These are phyloP conservation scores for Arctium minus DNA, from an alignment of 129 eudicot species.

Conservation along the genomic window DNA sequence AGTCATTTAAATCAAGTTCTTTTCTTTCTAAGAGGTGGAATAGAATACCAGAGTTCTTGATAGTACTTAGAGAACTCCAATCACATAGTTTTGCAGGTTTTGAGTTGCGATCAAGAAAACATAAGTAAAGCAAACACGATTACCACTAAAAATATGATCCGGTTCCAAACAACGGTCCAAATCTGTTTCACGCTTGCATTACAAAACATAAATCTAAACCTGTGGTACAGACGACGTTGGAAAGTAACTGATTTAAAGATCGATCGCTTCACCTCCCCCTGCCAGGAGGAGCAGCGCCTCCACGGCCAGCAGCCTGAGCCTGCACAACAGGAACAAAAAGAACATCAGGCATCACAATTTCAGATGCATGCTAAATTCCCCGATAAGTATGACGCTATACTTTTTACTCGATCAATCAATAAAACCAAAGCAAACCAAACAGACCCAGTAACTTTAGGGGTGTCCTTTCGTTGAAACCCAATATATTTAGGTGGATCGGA, in stretches of 20 bases:
- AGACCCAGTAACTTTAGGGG: not conserved
- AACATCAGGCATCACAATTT: not conserved
- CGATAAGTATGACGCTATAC: no score
- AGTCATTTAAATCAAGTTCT: not conserved
- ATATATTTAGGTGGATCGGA: no score
- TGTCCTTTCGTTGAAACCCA: not conserved
- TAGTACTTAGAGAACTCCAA: not conserved
- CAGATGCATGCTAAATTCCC: no score
- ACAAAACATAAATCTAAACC: not conserved
- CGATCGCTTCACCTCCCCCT: slow-evolving; percentile 60
- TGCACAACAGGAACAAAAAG: slow-evolving; percentile 18
- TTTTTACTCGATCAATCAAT: no score
- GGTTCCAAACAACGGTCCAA: not conserved
- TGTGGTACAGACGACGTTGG: not conserved
- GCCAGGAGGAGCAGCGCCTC: slow-evolving; percentile 51
- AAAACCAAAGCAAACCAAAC: no score
- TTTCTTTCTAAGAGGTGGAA: not conserved
- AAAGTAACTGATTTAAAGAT: not conserved
- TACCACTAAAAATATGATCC: not conserved
- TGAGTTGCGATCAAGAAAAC: not conserved
- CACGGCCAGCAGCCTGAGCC: slow-evolving; percentile 84
- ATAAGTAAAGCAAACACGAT: not conserved
- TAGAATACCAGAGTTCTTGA: not conserved
- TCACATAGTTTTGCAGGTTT: not conserved
- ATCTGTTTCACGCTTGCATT: not conserved